Evolutionary conservation across 2,329 filamentous ascomycete species (phyloP).

Genomic region (Fusarium sp.): DNA sequence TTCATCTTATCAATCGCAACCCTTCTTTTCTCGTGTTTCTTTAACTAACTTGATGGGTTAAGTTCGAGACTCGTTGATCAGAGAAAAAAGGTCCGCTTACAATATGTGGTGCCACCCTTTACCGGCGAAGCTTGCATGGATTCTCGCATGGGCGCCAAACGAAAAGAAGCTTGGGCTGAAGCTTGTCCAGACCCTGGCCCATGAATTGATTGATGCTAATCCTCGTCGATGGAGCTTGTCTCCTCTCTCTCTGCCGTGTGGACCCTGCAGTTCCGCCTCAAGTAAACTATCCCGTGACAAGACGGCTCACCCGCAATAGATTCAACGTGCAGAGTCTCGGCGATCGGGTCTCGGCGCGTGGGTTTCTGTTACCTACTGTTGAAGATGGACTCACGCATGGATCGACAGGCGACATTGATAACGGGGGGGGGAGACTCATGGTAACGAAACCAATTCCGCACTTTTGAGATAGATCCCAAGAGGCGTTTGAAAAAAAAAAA

Average conservation of each 20-base stretch:
- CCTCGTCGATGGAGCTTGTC: background rate
- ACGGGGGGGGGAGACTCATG: background rate
- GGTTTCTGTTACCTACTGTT: background rate
- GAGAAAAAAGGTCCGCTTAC: background rate
- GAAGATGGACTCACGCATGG: background rate
- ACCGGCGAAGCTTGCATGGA: conserved; percentile 5
- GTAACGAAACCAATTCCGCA: background rate
- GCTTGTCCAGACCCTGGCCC: conserved; percentile 15
- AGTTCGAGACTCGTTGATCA: background rate
- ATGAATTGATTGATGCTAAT: background rate
- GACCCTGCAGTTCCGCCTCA: background rate
- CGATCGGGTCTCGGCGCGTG: conserved; percentile 26
- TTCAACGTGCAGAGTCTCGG: conserved; percentile 28
- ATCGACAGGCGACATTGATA: background rate
- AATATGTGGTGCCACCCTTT: background rate
- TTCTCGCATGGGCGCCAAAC: background rate
- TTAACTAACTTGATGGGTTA: background rate
- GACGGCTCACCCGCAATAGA: conserved; percentile 32
- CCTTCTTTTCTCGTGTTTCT: conserved; percentile 1
- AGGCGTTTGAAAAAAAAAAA: conserved; percentile 15
- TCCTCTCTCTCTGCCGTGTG: background rate
- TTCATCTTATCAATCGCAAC: conserved; percentile 44
- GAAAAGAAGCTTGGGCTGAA: background rate
- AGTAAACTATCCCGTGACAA: conserved; percentile 30
- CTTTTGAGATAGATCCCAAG: background rate